Percentiles rank a stretch among this genome's conserved stretches.
phyloP scores from a whole-genome alignment of 78 protist species.

The Dictyostelium intermedium region DNA sequence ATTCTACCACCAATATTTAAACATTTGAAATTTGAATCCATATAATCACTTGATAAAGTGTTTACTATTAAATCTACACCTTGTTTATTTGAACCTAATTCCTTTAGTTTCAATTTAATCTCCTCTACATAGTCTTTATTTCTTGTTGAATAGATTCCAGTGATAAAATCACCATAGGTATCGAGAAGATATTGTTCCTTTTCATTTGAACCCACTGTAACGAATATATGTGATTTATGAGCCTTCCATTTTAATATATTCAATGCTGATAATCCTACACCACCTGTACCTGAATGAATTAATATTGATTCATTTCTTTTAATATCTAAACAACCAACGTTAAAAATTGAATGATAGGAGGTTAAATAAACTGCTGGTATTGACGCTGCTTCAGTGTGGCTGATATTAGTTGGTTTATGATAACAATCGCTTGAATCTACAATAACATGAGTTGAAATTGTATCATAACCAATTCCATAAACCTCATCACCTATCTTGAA shows the following conservation, averaged over 20 bases:
- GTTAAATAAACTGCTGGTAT: slow-evolving; percentile 62
- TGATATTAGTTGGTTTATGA: neutral
- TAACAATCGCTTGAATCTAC: neutral
- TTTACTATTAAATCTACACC: slow-evolving; percentile 70
- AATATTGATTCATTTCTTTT: slow-evolving; percentile 43
- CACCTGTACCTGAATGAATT: slow-evolving; percentile 88
- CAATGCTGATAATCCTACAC: slow-evolving; percentile 91
- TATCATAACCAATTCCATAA: neutral
- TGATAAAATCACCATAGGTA: slow-evolving; percentile 30
- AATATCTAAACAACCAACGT: slow-evolving; percentile 1
- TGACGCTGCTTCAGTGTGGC: slow-evolving; percentile 21
- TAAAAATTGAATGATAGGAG: slow-evolving; percentile 24
- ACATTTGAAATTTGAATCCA: slow-evolving; percentile 35
- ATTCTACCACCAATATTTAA: slow-evolving; percentile 53
- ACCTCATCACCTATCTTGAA: slow-evolving; percentile 54
- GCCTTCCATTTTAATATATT: slow-evolving; percentile 80
- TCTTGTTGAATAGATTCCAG: slow-evolving; percentile 31
- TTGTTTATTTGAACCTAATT: neutral
- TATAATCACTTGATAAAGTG: slow-evolving; percentile 42
- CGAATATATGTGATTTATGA: slow-evolving; percentile 36
- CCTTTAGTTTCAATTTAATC: slow-evolving; percentile 9
- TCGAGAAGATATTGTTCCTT: slow-evolving; percentile 1
- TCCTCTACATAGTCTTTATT: neutral
- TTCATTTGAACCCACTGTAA: slow-evolving; percentile 31
- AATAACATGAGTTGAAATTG: neutral